Evolutionary conservation across 257 asterid species (phyloP), one percentile per base, ranked within the genome.

Genomic region (Cordia subcordata): DNA sequence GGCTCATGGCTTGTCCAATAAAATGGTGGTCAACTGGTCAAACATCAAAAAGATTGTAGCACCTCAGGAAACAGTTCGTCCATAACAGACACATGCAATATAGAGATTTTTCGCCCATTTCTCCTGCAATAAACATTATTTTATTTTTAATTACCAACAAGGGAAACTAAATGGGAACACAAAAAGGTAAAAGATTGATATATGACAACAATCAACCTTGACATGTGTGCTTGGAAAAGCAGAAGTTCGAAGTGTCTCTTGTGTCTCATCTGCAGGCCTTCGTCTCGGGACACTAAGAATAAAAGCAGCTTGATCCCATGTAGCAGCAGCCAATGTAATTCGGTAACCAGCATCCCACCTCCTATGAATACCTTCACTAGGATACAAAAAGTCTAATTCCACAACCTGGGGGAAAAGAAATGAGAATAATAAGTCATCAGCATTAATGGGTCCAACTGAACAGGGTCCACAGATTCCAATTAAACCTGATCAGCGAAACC

Each of bases 341-440:
- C 91, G 86, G 55, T 79, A 85, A 51, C 86, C 91, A 60, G 71
- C 77, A 19, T 83, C 84, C 91, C 91, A 85, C 66, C 94, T 73
- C 71, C 62, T 75, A 64, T 77, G 94, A 72, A 85, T 53, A 65
- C 94, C 94, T 73, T 85, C 94, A 70, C 94, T 85, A 1, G 94
- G 94, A 69, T 85, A 85, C 42, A 77, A 81, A 58, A 85, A 85
- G 70, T 85, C 94, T 32, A 85, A 67, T 73, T 85, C 94, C 70
- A 85, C 90, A 57, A 76, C 85, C 94, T 85, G 67, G 49, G 69
- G 16, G 52, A 45, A 54, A 56, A 12, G 40, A 57, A 54, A 49
- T 15, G 57, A 54, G 3, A 22, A 39, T 53, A 1, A 32, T 9
- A 35, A 65, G 33, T 1, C 23, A 11, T 38, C 49, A 15, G 10